Conservation (phyloP, 2,329 filamentous ascomycete species). For the Aureobasidium namibiae region DNA sequence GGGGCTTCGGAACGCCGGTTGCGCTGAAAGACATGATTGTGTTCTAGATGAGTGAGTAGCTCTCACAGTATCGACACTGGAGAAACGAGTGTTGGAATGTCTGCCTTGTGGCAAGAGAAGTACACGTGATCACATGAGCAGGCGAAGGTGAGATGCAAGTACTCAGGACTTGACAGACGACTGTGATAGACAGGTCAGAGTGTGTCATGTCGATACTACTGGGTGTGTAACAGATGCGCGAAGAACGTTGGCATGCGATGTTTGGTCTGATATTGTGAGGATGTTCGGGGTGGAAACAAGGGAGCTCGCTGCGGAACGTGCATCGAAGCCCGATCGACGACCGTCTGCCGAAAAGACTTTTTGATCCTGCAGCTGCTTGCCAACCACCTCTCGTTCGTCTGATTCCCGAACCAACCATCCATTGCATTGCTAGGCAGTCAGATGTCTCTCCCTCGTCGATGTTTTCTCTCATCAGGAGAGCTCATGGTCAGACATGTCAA, state of each 20-base stretch:
- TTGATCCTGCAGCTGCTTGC: not conserved
- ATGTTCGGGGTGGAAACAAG: not conserved
- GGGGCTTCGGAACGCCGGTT: conserved; percentile 14
- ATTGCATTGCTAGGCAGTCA: too few relatives aligned
- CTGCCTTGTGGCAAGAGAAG: conserved; percentile 6
- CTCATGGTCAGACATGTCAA: too few relatives aligned
- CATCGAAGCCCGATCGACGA: not conserved
- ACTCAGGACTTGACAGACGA: not conserved
- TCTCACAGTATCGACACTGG: not conserved
- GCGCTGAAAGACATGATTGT: conserved; percentile 16
- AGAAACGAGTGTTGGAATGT: not conserved
- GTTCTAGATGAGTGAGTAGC: too few relatives aligned
- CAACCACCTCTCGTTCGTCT: not conserved
- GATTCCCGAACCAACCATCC: not conserved
- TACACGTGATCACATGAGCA: conserved; percentile 2
- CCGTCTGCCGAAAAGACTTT: not conserved
- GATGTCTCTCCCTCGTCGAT: too few relatives aligned
- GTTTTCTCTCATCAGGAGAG: too few relatives aligned
- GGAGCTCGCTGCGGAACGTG: not conserved
- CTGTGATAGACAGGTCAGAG: not conserved
- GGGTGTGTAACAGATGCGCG: not conserved
- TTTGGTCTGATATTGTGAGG: not conserved
- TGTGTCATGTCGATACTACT: not conserved
- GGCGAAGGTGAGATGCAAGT: not conserved
- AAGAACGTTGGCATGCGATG: not conserved